Base-by-base conservation (phyloP, 2,329 filamentous ascomycete genomes). In the Trichoderma sp. region DNA sequence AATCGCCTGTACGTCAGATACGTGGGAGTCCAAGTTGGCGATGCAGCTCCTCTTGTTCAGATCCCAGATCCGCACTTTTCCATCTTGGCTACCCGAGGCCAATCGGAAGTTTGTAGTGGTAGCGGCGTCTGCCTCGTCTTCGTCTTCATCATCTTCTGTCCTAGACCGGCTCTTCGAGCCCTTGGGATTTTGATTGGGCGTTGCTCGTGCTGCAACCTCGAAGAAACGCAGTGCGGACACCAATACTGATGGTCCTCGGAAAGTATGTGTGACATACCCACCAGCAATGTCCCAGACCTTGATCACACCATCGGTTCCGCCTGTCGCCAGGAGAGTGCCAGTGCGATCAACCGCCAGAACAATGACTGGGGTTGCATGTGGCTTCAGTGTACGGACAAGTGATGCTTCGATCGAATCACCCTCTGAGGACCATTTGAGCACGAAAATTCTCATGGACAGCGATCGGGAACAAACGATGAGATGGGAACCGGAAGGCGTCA, bases 261-360 rank as follows among this genome's bases (percentile, higher is more conserved):
- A 97, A 0, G 95, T 98, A 84, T 99, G 97, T 33, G 97, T 99
- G 38, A 95, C 92, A 83, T 94, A 98, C 27, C 97, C 97, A 62
- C 93, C 94, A 67, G 89, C 88, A 76, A 99, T 95, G 84, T 99
- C 97, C 96, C 96, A 99, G 71, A 99, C 93, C 84, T 99, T 99
- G 80, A 98, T 94, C 1, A 93, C 91, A 29, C 97, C 97, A 82
- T 99, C 97, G 4, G 97, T 95, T 66, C 94, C 94, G 77, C 97
- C 97, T 18, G 96, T 98, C 18, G 95, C 97, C 60, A 99, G 88
- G 14, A 99, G 87, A 2, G 96, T 97, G 81, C 95, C 93, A 1
- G 95, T 98, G 72, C 91, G 89, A 83, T 99, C 97, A 77, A 97
- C 91, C 1, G 94, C 92, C 16, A 96, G 88, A 9, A 96, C 94